phyloP scores from a whole-genome alignment of 306 rosid species.

The Geum urbanum region DNA sequence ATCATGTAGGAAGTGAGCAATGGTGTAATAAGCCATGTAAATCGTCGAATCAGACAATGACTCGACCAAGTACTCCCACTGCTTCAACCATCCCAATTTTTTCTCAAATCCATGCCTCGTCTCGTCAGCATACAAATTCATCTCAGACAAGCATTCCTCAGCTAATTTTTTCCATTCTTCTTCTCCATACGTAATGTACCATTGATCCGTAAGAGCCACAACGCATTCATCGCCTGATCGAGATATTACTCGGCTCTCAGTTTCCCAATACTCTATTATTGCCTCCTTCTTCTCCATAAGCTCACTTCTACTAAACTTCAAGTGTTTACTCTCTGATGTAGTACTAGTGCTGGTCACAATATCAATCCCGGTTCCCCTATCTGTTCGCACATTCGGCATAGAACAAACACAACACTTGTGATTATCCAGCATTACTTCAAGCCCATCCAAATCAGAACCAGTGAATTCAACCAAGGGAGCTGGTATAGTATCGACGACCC shows the following conservation, averaged over 20 bases:
- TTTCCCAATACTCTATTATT: slow-evolving; percentile 72
- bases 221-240: slow-evolving; percentile 91
- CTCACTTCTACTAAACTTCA: too few relatives aligned
- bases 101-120: slow-evolving; percentile 86
- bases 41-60: slow-evolving; percentile 88
- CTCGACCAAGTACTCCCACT: slow-evolving; percentile 86
- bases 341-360: too few relatives aligned
- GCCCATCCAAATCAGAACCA: slow-evolving; percentile 80
- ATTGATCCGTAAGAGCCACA: slow-evolving; percentile 92
- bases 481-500: slow-evolving; percentile 9
- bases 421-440: slow-evolving; percentile 37
- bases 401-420: slow-evolving; percentile 13
- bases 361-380: not conserved
- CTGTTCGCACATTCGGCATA: not conserved
- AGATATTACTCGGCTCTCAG: slow-evolving; percentile 75
- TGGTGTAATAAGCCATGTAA: slow-evolving; percentile 94
- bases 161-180: slow-evolving; percentile 74
- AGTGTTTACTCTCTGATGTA: too few relatives aligned
- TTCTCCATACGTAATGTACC: slow-evolving; percentile 88
- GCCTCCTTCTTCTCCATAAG: slow-evolving; percentile 76
- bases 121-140: slow-evolving; percentile 71
- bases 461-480: not conserved
- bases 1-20: slow-evolving; percentile 63
- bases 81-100: slow-evolving; percentile 81
- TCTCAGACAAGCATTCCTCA: slow-evolving; percentile 71